These are phyloP conservation scores for Alloascoidea africana DNA, from an alignment of 805 yeast genomes.

Conservation along the genomic window DNA sequence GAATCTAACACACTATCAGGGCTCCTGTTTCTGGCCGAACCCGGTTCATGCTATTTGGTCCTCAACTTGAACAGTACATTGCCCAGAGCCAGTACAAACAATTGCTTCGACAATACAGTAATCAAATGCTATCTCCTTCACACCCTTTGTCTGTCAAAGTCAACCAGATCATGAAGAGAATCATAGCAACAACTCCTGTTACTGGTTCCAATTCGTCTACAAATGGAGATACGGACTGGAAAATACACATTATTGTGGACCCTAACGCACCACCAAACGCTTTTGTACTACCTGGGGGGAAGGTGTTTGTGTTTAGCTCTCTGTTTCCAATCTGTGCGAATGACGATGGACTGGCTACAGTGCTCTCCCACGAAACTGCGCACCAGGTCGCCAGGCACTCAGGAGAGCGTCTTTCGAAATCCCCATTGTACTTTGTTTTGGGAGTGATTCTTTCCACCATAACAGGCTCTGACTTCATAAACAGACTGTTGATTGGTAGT, in stretches of 20 bases:
- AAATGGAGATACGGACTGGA: constrained; percentile 37
- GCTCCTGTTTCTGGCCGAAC: constrained; percentile 71
- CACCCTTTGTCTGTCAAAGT: constrained; percentile 50
- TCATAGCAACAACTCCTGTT: constrained; percentile 37
- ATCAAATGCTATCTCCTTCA: constrained; percentile 38
- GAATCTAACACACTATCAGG: no score
- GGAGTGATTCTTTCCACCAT: constrained; percentile 38
- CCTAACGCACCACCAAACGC: constrained; percentile 83
- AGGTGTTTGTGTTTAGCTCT: constrained; percentile 76
- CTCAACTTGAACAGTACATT: constrained; percentile 41
- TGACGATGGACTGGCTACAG: constrained; percentile 93
- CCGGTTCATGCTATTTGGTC: constrained; percentile 60
- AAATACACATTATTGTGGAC: constrained; percentile 62
- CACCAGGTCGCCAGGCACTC: constrained; percentile 92
- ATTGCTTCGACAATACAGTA: constrained; percentile 36
- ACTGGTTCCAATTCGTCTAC: constrained; percentile 9
- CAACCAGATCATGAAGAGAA: constrained; percentile 41
- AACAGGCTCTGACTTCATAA: constrained; percentile 43
- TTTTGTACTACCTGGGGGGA: constrained; percentile 91
- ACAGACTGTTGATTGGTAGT: constrained; percentile 37
- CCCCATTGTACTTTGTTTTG: constrained; percentile 51
- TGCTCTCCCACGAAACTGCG: constrained; percentile 82
- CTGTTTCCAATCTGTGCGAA: constrained; percentile 65
- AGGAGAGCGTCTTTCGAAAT: constrained; percentile 63
- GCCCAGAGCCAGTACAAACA: constrained; percentile 54